A percentile compares a stretch with the other conserved stretches of the same genome.
phyloP scores from a whole-genome alignment of 768 basidiomycete genomes.

The Hygrocybe punicea region DNA sequence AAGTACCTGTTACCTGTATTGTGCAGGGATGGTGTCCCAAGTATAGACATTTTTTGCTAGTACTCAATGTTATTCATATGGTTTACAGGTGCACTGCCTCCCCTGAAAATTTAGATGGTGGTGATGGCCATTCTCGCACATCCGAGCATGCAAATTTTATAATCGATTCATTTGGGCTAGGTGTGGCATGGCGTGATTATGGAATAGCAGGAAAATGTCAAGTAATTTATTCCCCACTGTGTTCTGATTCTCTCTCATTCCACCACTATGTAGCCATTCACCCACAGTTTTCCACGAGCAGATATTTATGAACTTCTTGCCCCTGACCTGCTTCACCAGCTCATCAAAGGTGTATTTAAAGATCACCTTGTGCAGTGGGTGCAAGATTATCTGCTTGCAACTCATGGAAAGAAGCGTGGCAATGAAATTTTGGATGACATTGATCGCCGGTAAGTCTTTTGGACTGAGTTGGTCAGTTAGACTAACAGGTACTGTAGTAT shows the following conservation, averaged over 20 bases:
- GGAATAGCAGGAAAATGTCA: conserved; percentile 31
- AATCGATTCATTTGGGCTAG: conserved; percentile 17
- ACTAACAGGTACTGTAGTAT: neutral
- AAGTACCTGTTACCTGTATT: conserved; percentile 29
- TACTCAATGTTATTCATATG: too few species aligned
- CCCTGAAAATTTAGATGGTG: too few species aligned
- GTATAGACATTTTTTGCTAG: too few species aligned
- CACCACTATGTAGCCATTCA: conserved; percentile 31
- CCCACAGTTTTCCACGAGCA: conserved; percentile 32
- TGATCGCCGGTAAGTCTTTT: conserved; percentile 30
- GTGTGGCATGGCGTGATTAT: conserved; percentile 30
- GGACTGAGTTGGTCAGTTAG: neutral
- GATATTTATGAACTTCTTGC: conserved; percentile 34
- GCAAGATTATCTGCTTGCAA: conserved; percentile 23
- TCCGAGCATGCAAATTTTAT: conserved; percentile 17
- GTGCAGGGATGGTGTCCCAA: conserved; percentile 35
- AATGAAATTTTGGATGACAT: conserved; percentile 33
- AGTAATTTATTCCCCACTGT: conserved; percentile 20
- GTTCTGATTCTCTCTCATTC: neutral
- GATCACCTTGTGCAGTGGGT: conserved; percentile 42
- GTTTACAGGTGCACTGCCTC: too few species aligned
- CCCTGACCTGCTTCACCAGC: conserved; percentile 39
- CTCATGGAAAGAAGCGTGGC: conserved; percentile 18
- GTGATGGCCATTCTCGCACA: too few species aligned
- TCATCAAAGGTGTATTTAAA: conserved; percentile 44